Evolutionary conservation across 345 rosid genomes (phyloP).

Genomic region (Salix dunnii): DNA sequence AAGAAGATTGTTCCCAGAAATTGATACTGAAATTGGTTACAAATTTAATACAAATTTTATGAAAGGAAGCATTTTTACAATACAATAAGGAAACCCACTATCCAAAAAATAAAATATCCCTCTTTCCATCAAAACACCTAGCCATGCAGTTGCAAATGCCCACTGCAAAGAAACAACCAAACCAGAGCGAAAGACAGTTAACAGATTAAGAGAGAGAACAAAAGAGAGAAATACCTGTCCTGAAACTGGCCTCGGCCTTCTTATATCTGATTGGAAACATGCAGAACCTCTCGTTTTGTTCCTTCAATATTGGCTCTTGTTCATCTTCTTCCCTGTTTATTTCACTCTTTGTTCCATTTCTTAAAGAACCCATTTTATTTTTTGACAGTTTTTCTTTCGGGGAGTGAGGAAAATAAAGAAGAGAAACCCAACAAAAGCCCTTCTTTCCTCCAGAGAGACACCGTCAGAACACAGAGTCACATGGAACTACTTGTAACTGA

Average conservation of each 20-base stretch:
- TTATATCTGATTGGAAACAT: constrained; percentile 87
- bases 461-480: neutral
- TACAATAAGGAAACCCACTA: too few species aligned
- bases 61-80: too few species aligned
- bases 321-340: constrained; percentile 17
- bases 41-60: too few species aligned
- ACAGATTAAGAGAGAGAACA: neutral
- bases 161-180: neutral
- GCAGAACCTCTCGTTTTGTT: constrained; percentile 76
- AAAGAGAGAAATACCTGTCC: constrained; percentile 40
- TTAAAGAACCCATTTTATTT: constrained; percentile 16
- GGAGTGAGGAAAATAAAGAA: neutral
- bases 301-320: constrained; percentile 66
- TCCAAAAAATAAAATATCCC: too few species aligned
- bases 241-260: constrained; percentile 90
- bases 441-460: neutral
- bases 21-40: too few species aligned
- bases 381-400: neutral
- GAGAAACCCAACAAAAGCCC: constrained; percentile 29
- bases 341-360: constrained; percentile 1
- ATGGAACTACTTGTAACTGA: neutral
- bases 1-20: too few species aligned
- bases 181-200: neutral
- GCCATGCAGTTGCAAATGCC: too few species aligned
- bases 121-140: too few species aligned